Evolutionary conservation across 768 basidiomycete species (phyloP), one percentile per base, ranked within the genome.

Genomic region (Leucocoprinus leucothites): DNA sequence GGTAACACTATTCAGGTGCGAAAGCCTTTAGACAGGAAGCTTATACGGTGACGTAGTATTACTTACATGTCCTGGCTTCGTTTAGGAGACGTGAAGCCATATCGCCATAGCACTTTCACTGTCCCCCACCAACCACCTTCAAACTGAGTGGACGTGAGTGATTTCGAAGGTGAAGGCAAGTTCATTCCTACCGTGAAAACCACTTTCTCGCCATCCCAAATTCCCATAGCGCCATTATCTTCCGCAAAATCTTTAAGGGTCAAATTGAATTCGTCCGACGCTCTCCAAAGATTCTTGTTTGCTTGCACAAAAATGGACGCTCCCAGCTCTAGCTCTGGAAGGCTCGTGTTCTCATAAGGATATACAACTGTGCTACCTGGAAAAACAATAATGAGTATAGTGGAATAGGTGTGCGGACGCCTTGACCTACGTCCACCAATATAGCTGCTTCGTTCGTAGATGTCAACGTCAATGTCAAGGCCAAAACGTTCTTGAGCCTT

Each of bases 161-260:
- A 52, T 46, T 40, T n/a, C 48, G 28, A 52, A 31, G 41, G 9
- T 22, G 36, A 24, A 24, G 14, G 19, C 38, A 51, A 4, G 25
- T 43, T 6, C 3, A 38, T 38, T 65, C 81, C 57, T 61, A 92
- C 90, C 21, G 79, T 76, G 52, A 91, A 66, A 22, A 91, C 64
- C 51, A 95, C 80, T 31, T 82, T 64, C 60, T 81, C 71, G 1
- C 96, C 96, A 63, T 98, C 90, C 92, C 91, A 95, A 48, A 96
- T 76, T 1, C 86, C 87, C 43, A 82, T 76, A 44, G 77, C 75
- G 31, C 79, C 80, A 22, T 79, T 72, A 19, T 79, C 74, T 14
- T 75, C 73, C 1, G 68, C 64, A 56, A 82, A 83, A 63, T 72
- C 69, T 26, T 62, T 65, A 49, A 78, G 74, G 2, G 80, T 82